Conservation (phyloP, 257 asterid genomes). For the Anisodus acutangulus region DNA sequence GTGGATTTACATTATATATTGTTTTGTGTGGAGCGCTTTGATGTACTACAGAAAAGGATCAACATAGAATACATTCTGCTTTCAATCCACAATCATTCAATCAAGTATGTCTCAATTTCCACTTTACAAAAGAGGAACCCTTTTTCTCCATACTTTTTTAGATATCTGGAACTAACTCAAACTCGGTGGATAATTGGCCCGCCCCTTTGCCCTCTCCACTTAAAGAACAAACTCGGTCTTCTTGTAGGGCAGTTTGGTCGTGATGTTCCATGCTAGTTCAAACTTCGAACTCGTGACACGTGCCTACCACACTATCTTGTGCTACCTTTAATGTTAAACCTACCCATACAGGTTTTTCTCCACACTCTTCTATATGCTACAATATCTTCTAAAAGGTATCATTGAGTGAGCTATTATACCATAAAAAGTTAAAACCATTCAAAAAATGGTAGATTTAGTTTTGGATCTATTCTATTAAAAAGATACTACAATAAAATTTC, state of each 20-base stretch:
- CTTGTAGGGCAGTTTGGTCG: background rate
- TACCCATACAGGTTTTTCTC: background rate
- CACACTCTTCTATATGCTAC: background rate
- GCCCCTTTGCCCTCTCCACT: background rate
- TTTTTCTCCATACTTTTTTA: background rate
- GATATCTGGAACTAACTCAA: background rate
- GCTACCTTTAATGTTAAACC: background rate
- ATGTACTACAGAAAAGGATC: background rate
- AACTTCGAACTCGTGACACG: background rate
- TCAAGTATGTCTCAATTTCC: background rate
- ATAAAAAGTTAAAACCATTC: background rate
- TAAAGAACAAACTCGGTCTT: background rate
- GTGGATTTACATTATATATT: background rate
- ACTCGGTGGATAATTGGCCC: background rate
- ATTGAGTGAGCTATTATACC: background rate
- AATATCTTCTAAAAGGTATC: constrained; percentile 1
- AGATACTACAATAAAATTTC: background rate
- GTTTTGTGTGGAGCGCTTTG: background rate
- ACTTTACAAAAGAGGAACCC: background rate
- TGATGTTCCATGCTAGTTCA: constrained; percentile 1
- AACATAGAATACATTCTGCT: background rate
- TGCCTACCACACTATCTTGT: background rate
- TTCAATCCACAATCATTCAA: background rate
- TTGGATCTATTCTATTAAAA: background rate
- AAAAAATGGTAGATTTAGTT: background rate